Evolutionary conservation across 768 basidiomycete species (phyloP), one percentile per base, ranked within the genome.

Genomic region (Suillus spraguei): DNA sequence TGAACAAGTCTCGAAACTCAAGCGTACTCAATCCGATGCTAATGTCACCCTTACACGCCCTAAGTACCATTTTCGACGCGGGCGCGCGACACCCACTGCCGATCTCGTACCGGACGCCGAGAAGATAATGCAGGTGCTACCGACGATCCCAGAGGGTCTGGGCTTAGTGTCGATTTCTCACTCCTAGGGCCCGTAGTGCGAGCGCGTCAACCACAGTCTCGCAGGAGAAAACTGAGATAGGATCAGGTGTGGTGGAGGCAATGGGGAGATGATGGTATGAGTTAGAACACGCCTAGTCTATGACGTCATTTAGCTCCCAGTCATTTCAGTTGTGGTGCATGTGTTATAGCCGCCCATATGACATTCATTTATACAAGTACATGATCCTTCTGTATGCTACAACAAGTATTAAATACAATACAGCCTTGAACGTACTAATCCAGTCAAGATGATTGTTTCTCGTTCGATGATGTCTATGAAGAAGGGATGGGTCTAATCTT

Each of bases 21-120:
- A 38, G 55, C 55, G 55, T 3, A 16, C 35, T 38, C 36, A 39
- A 11, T 56, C 55, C 9, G 55, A 56, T 38, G 55, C 55, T 36
- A 56, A 38, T 56, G 55, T 38, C 16, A 56, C 36, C 16, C 4
- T 33, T 33, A 53, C 52, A 33, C 52, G 52, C 10, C 52, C 52
- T 7, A 56, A 36, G 36, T 39, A 56, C 5, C 55, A 10, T 39
- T 56, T 56, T 17, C 22, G n/a, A 39, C 55, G 55, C 36, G 55
- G 55, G 36, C 55, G 55, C 22, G 36, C 22, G 11, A 39, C 36
- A 24, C 16, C 36, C 22, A 39, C n/a, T 24, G n/a, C 36, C 55
- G 16, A 38, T 20, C 20, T 20, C 16, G 14, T 24, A 5, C 22
- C 16, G 5, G 22, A 56, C 24, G 36, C 5, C 0, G 36, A 56